These are phyloP conservation scores for Tetrapyrgos nigripes DNA, from an alignment of 1,284 basidiomycete genomes.

Conservation along the genomic window DNA sequence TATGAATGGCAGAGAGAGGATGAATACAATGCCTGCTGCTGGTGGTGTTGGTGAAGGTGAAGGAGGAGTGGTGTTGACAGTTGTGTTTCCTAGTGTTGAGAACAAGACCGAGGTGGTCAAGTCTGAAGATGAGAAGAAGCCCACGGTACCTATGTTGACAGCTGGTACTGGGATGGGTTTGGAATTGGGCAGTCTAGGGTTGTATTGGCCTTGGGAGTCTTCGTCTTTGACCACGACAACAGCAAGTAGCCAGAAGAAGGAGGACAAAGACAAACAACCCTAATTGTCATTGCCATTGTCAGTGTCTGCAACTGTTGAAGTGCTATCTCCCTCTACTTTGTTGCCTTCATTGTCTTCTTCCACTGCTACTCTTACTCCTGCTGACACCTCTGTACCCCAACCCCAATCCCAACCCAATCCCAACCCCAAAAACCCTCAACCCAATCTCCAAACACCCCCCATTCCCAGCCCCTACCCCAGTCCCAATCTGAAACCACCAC, in stretches of 20 bases:
- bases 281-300: no score
- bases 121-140: background rate
- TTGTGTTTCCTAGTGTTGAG: constrained; percentile 13
- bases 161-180: constrained; percentile 22
- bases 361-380: background rate
- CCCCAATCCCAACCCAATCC: no score
- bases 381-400: no score
- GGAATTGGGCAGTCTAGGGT: constrained; percentile 30
- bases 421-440: no score
- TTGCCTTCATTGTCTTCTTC: background rate
- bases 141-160: background rate
- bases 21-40: background rate
- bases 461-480: no score
- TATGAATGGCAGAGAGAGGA: background rate
- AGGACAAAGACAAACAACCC: no score
- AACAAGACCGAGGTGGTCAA: background rate
- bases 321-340: background rate
- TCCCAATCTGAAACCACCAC: no score
- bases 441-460: no score
- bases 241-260: no score
- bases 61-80: constrained; percentile 25
- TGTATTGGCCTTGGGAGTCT: constrained; percentile 35
- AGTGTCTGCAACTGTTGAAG: constrained; percentile 9
- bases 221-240: constrained; percentile 5
- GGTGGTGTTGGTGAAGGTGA: no score